Percentiles rank a stretch among this genome's conserved stretches.
These are phyloP conservation scores for Apiospora pterosperma DNA, from an alignment of 2,329 filamentous ascomycete species.

Conservation along the genomic window DNA sequence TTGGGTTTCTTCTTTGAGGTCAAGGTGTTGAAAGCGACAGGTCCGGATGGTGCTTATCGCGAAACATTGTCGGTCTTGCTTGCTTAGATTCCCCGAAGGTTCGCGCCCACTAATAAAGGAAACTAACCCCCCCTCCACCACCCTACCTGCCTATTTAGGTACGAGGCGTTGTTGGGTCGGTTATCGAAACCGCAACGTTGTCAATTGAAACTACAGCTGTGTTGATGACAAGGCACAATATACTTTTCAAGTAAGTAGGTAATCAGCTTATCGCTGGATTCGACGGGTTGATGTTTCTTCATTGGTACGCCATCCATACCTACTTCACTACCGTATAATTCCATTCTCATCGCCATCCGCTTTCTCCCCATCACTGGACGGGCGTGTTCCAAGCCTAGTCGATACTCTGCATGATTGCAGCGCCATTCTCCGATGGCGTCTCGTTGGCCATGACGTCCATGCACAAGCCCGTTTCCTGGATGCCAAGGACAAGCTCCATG, in stretches of 20 bases:
- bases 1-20: not conserved
- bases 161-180: too few relatives aligned
- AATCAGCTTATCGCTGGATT: not conserved
- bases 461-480: conserved; percentile 4
- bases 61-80: not conserved
- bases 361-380: not conserved
- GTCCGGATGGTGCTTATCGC: not conserved
- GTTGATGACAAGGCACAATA: too few relatives aligned
- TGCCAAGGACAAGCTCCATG: not conserved
- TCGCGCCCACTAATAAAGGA: not conserved
- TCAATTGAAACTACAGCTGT: too few relatives aligned
- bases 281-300: not conserved
- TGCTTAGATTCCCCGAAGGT: not conserved
- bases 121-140: not conserved
- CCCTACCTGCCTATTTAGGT: too few relatives aligned
- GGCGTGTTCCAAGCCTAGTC: not conserved
- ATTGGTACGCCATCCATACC: not conserved
- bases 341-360: not conserved
- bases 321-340: not conserved
- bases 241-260: too few relatives aligned
- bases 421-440: not conserved
- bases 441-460: conserved; percentile 3
- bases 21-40: not conserved
- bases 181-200: too few relatives aligned
- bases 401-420: not conserved